Percentiles rank a stretch among this genome's conserved stretches.
Evolutionary conservation across 2,329 filamentous ascomycete species (phyloP).

Genomic region (Emergomyces orientalis): DNA sequence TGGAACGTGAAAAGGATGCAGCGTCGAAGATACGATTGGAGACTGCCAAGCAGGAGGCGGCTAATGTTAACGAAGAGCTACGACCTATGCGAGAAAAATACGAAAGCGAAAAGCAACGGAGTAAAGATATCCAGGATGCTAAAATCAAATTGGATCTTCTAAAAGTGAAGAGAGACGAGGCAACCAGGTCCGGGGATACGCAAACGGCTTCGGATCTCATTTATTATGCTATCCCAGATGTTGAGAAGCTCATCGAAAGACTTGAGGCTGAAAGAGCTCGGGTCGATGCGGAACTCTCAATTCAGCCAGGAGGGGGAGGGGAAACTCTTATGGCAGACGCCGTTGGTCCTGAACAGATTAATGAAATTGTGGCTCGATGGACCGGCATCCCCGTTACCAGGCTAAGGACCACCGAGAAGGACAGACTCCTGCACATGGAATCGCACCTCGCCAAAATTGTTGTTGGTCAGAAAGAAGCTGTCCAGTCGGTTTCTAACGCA

Average conservation of each 20-base stretch:
- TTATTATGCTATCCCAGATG: conserved; percentile 95
- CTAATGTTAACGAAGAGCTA: conserved; percentile 89
- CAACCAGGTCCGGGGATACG: conserved; percentile 77
- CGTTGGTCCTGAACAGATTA: conserved; percentile 95
- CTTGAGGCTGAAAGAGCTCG: conserved; percentile 72
- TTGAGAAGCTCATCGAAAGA: conserved; percentile 66
- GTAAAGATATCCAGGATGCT: conserved; percentile 83
- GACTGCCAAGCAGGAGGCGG: conserved; percentile 78
- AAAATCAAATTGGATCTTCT: conserved; percentile 91
- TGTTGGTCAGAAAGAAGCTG: conserved; percentile 89
- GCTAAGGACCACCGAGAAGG: conserved; percentile 90
- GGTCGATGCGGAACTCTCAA: conserved; percentile 59
- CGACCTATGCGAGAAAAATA: conserved; percentile 91
- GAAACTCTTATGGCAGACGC: conserved; percentile 77
- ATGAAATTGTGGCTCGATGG: conserved; percentile 94
- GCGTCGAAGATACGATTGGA: conserved; percentile 75
- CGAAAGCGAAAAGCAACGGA: conserved; percentile 81
- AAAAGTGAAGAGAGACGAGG: conserved; percentile 85
- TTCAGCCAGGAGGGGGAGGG: conserved; percentile 54
- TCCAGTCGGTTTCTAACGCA: conserved; percentile 85
- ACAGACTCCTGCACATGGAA: conserved; percentile 98
- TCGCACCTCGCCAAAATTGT: conserved; percentile 72
- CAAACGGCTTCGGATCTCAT: conserved; percentile 84
- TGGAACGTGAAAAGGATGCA: conserved; percentile 89
- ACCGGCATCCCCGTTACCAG: conserved; percentile 97